These are phyloP conservation scores for Pseudogymnoascus sp. DNA, from an alignment of 2,329 filamentous ascomycete species.

Conservation along the genomic window DNA sequence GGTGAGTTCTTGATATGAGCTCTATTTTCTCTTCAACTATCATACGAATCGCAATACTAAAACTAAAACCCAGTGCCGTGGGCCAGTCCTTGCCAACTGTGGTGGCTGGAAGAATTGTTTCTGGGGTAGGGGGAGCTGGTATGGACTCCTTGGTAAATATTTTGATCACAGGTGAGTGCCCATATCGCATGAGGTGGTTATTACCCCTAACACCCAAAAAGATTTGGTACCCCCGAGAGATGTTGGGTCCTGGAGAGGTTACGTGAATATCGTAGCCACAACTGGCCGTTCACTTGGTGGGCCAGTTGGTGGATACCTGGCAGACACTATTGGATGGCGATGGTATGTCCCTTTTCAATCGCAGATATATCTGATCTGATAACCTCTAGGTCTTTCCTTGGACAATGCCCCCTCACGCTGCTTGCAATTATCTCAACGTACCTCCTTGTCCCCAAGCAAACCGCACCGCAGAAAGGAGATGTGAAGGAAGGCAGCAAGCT, in stretches of 20 bases:
- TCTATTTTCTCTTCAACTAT: neutral
- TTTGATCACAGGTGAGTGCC: slow-evolving; percentile 40
- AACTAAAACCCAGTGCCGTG: slow-evolving; percentile 31
- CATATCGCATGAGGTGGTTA: neutral
- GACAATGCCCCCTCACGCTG: neutral
- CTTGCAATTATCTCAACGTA: slow-evolving; percentile 15
- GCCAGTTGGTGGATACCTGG: slow-evolving; percentile 49
- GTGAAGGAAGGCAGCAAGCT: slow-evolving; percentile 28
- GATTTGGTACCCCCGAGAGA: slow-evolving; percentile 46
- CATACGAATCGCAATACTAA: neutral
- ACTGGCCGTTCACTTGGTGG: slow-evolving; percentile 45
- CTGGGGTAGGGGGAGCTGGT: slow-evolving; percentile 44
- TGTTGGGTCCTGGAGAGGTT: slow-evolving; percentile 46
- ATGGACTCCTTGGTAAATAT: slow-evolving; percentile 45
- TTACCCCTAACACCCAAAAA: slow-evolving; percentile 14
- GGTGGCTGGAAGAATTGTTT: slow-evolving; percentile 44
- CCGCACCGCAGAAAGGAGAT: slow-evolving; percentile 12
- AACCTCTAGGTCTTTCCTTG: neutral
- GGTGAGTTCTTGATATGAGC: slow-evolving; percentile 33
- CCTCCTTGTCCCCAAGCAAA: slow-evolving; percentile 1
- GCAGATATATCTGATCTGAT: neutral
- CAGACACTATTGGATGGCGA: slow-evolving; percentile 58
- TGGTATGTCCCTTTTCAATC: slow-evolving; percentile 34
- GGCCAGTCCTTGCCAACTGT: slow-evolving; percentile 42
- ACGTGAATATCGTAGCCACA: slow-evolving; percentile 45